phyloP scores from a whole-genome alignment of 371 early-diverging fungal species.

The Actinomortierella wolfii region DNA sequence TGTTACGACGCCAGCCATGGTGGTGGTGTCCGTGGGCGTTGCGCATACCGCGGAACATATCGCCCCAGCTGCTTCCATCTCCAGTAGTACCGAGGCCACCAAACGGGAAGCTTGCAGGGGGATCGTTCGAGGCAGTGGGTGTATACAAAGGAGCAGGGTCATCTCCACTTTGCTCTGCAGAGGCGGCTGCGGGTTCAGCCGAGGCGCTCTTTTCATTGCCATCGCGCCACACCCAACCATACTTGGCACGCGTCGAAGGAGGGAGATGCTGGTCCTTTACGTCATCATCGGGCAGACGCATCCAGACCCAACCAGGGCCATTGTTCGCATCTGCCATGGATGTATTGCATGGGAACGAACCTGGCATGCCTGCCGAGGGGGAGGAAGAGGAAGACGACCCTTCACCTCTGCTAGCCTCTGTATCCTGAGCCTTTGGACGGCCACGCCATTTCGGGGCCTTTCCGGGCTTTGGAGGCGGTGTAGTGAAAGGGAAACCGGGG shows the following conservation, averaged over 20 bases:
- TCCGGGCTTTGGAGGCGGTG: background rate
- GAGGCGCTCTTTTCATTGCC: conserved; percentile 20
- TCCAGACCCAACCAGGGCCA: conserved; percentile 25
- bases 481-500: conserved; percentile 24
- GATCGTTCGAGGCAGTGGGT: no score
- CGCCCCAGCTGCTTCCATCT: background rate
- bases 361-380: conserved; percentile 20
- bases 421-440: conserved; percentile 22
- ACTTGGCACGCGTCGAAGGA: conserved; percentile 29
- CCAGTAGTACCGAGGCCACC: background rate
- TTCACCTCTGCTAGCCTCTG: conserved; percentile 7
- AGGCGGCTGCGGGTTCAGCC: conserved; percentile 2
- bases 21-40: background rate
- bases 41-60: background rate
- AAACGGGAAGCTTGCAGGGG: no score
- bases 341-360: conserved; percentile 21
- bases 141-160: conserved; percentile 10
- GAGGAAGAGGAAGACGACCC: background rate
- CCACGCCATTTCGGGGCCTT: conserved; percentile 3
- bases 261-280: conserved; percentile 27
- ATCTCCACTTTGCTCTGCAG: background rate
- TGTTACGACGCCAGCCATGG: background rate
- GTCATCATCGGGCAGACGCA: conserved; percentile 33
- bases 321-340: conserved; percentile 11
- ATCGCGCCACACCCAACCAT: conserved; percentile 39